phyloP scores from a whole-genome alignment of 768 basidiomycete genomes.

The Suillus tomentosus region DNA sequence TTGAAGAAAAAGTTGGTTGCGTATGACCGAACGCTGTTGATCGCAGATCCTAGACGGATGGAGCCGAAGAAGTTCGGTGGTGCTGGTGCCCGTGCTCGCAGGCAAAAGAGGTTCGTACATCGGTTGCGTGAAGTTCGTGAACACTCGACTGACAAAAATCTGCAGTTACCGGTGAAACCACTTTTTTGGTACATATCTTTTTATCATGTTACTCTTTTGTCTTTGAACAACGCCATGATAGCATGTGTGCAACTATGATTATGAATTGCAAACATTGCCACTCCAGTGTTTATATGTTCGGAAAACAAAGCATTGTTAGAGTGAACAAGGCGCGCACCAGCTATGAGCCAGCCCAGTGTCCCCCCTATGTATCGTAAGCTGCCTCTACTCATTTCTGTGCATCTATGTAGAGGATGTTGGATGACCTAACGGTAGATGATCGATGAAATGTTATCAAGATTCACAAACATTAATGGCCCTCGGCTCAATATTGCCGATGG shows the following conservation, averaged over 20 bases:
- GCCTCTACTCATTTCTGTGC: not conserved
- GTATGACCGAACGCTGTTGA: constrained; percentile 89
- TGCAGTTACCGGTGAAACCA: constrained; percentile 66
- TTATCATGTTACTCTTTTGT: constrained; percentile 48
- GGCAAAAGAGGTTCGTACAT: constrained; percentile 82
- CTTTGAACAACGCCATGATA: constrained; percentile 38
- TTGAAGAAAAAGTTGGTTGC: constrained; percentile 97
- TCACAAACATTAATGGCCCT: not conserved
- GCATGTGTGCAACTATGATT: constrained; percentile 36
- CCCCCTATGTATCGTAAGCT: not conserved
- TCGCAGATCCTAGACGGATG: constrained; percentile 95
- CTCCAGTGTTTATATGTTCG: not conserved
- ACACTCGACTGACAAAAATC: not conserved
- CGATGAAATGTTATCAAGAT: constrained; percentile 1
- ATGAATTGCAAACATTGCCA: constrained; percentile 18
- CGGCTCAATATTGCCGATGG: not conserved
- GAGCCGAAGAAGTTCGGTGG: constrained; percentile 99
- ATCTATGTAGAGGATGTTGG: not conserved
- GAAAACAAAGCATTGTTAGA: not conserved
- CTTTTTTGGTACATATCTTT: constrained; percentile 35
- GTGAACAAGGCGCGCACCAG: constrained; percentile 4
- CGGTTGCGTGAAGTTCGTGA: not conserved
- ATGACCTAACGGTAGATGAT: not conserved
- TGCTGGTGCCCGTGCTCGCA: constrained; percentile 95
- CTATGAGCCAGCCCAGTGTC: too few species aligned